Evolutionary conservation across 148 eudicot species (phyloP).

Genomic region (Euryodendron excelsum): DNA sequence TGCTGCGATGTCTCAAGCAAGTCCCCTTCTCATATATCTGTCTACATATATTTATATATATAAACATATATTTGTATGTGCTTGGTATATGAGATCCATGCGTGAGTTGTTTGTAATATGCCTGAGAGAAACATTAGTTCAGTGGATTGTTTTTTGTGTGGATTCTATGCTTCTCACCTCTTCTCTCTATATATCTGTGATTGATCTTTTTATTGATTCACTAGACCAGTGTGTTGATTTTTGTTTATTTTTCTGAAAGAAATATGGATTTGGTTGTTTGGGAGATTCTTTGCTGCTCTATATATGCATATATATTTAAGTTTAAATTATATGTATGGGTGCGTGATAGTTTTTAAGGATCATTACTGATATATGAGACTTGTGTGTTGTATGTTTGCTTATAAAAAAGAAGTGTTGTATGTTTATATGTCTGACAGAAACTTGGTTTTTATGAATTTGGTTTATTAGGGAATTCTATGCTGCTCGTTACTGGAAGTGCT

Average conservation of each 20-base stretch:
- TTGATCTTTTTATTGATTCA: background rate
- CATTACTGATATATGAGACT: background rate
- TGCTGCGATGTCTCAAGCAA: constrained; percentile 75
- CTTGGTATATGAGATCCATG: background rate
- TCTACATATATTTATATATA: background rate
- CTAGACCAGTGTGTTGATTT: background rate
- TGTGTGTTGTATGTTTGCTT: too few relatives aligned
- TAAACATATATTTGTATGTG: too few relatives aligned
- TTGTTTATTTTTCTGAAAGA: background rate
- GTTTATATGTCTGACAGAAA: background rate
- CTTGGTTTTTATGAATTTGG: background rate
- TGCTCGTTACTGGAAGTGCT: constrained; percentile 88
- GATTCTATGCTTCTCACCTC: too few relatives aligned
- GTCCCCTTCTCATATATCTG: background rate
- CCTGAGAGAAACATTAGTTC: background rate
- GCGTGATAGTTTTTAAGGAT: background rate
- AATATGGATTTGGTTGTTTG: background rate
- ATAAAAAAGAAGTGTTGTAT: too few relatives aligned
- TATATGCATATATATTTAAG: too few relatives aligned
- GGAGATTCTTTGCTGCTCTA: background rate
- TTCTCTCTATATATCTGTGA: background rate
- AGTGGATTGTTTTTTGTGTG: too few relatives aligned
- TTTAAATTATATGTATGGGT: too few relatives aligned
- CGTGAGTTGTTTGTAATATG: background rate
- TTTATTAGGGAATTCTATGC: constrained; percentile 69